Evolutionary conservation across 2,329 filamentous ascomycete genomes (phyloP).

Genomic region (Penicillium sp.): DNA sequence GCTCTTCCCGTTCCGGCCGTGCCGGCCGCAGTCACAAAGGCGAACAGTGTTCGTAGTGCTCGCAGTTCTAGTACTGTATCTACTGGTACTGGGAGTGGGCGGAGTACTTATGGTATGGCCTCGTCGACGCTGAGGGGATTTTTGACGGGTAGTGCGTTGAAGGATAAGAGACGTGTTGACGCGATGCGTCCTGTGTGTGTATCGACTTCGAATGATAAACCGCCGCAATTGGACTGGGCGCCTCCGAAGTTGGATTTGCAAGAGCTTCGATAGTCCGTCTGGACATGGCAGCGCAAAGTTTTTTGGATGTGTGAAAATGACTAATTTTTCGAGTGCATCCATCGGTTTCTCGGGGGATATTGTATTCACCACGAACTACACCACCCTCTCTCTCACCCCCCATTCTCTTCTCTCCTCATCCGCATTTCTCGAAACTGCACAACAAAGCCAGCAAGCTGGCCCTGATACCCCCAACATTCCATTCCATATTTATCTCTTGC

Average conservation of each 20-base stretch:
- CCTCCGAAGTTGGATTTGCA: slow-evolving; percentile 45
- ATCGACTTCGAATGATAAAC: slow-evolving; percentile 38
- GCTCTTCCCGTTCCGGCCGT: slow-evolving; percentile 43
- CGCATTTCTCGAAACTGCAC: neutral
- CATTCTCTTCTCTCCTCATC: neutral
- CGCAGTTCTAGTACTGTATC: slow-evolving; percentile 47
- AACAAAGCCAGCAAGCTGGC: neutral
- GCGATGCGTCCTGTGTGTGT: slow-evolving; percentile 40
- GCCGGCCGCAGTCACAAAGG: slow-evolving; percentile 34
- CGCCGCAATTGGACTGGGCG: slow-evolving; percentile 46
- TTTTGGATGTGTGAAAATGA: neutral
- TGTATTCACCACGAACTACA: too few relatives aligned
- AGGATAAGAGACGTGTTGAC: slow-evolving; percentile 39
- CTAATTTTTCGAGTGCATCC: too few relatives aligned
- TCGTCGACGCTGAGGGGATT: slow-evolving; percentile 47
- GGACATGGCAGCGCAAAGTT: neutral
- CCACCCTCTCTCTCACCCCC: neutral
- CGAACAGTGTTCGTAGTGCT: slow-evolving; percentile 45
- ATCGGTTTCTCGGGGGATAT: too few relatives aligned
- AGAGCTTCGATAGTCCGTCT: slow-evolving; percentile 32
- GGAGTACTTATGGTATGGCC: slow-evolving; percentile 43
- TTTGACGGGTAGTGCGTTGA: slow-evolving; percentile 38
- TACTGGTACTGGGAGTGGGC: slow-evolving; percentile 43
- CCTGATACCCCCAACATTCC: neutral
- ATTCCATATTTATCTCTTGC: too few relatives aligned